Base-by-base conservation (phyloP, 305 asterid species). In the Striga hermonthica region DNA sequence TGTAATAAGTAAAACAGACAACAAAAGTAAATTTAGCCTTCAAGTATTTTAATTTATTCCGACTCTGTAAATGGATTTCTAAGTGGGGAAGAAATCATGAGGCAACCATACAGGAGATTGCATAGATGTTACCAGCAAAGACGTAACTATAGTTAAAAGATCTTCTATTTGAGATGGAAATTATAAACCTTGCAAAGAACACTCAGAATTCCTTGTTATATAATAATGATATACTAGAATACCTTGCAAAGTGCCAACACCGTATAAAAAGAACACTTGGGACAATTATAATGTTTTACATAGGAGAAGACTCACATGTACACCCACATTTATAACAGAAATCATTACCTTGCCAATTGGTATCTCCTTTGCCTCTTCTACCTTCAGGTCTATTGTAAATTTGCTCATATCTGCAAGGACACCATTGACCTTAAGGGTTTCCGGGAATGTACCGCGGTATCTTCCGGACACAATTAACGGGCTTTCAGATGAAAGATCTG, bases 381-480 rank as follows among this genome's bases (percentile, higher is more conserved):
- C 95, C 70, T 81, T 84, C 78, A 93, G 75, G 65, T 86, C 89
- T 57, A 80, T 55, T 48, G 83, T 68, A 77, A 81, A 82, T 39
- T 75, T 76, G 82, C 81, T 83, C 82, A 66, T 74, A 79, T 88
- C 95, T 64, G 84, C 75, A 78, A 76, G 86, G 72, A 72, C 45
- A 57, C 96, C 97, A 64, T 76, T 80, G 61, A 83, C 79, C 68
- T 71, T 76, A 45, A 93, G 80, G 65, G 57, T 76, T 53, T 78
- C 79, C 0, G 97, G 97, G 73, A 93, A 93, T 47, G 62, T 74
- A 64, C 99, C 97, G 0, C 64, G 83, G 72, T 88, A 90, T 80
- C 97, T 82, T 72, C 97, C 97, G 54, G 93, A 84, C 75, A 88
- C 62, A 61, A 90, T 79, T 85, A 90, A 81, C 72, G 95, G 92